Evolutionary conservation across 139 green algal species (phyloP).

Genomic region (Picochlorum sp.): DNA sequence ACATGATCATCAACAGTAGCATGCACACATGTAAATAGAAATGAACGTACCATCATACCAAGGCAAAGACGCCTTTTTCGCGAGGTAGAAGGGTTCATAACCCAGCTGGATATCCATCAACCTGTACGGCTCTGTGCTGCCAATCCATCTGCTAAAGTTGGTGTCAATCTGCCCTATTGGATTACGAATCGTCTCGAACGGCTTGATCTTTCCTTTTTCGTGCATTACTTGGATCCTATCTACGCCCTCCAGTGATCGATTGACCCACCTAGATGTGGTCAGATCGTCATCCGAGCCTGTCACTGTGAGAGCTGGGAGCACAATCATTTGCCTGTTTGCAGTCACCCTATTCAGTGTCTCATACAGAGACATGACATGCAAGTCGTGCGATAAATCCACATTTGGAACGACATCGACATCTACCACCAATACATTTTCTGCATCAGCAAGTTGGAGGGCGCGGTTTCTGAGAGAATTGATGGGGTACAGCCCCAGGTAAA

Average conservation of each 20-base stretch:
- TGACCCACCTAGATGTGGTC: conserved; percentile 3
- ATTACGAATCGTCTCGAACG: conserved; percentile 26
- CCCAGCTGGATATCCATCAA: conserved; percentile 16
- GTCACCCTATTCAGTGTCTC: conserved; percentile 16
- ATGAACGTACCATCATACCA: conserved; percentile 28
- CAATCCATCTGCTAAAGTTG: conserved; percentile 26
- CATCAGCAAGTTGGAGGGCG: conserved; percentile 17
- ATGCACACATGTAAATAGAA: conserved; percentile 7
- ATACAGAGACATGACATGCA: conserved; percentile 6
- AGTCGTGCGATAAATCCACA: conserved; percentile 13
- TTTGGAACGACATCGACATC: conserved; percentile 34
- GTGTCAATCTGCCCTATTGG: conserved; percentile 21
- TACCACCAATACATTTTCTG: conserved; percentile 25
- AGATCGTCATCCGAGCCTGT: conserved; percentile 13
- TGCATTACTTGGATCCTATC: conserved; percentile 1
- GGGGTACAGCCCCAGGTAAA: conserved; percentile 24
- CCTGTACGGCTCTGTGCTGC: conserved; percentile 14
- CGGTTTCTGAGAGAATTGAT: conserved; percentile 34
- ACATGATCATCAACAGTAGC: too few species aligned
- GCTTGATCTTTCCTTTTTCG: conserved; percentile 5
- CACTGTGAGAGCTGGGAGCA: conserved; percentile 32
- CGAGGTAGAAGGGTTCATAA: conserved; percentile 38
- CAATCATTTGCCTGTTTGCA: conserved; percentile 14
- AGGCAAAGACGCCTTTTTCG: conserved; percentile 19
- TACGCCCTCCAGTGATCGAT: conserved; percentile 11